phyloP scores from a whole-genome alignment of 2,329 filamentous ascomycete genomes.

The Fusarium odoratissimum region DNA sequence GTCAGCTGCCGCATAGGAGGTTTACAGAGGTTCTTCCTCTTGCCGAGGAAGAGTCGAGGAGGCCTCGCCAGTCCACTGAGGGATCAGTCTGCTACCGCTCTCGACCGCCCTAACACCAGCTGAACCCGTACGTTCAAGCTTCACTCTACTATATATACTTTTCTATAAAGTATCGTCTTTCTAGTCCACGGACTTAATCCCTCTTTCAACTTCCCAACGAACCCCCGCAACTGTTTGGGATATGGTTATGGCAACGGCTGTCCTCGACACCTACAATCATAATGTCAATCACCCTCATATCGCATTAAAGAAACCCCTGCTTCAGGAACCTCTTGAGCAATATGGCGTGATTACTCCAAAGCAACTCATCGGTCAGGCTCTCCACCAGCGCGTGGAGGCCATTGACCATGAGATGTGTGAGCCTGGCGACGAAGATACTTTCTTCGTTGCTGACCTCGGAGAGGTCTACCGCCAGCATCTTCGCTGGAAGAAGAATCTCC shows the following conservation, averaged over 20 bases:
- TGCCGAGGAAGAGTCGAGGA: slow-evolving; percentile 98
- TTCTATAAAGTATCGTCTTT: background rate
- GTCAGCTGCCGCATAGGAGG: slow-evolving; percentile 99
- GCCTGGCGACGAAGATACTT: slow-evolving; percentile 94
- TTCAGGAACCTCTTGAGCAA: slow-evolving; percentile 55
- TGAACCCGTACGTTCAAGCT: slow-evolving; percentile 44
- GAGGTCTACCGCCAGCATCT: slow-evolving; percentile 99
- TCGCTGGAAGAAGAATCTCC: slow-evolving; percentile 95
- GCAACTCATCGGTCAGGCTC: slow-evolving; percentile 85
- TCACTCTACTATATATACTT: slow-evolving; percentile 11
- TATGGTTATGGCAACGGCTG: slow-evolving; percentile 74
- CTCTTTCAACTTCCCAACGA: slow-evolving; percentile 26
- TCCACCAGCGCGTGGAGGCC: slow-evolving; percentile 84
- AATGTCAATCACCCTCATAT: slow-evolving; percentile 62
- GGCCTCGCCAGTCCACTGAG: slow-evolving; percentile 92
- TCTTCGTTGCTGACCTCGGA: slow-evolving; percentile 97
- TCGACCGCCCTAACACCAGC: slow-evolving; percentile 88
- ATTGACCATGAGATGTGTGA: slow-evolving; percentile 91
- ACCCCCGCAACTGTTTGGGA: slow-evolving; percentile 55
- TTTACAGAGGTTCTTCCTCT: slow-evolving; percentile 99
- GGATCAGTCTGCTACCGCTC: slow-evolving; percentile 94
- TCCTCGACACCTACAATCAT: slow-evolving; percentile 65
- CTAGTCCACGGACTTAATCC: slow-evolving; percentile 13
- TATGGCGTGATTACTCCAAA: slow-evolving; percentile 68
- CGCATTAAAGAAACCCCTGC: slow-evolving; percentile 58